phyloP scores from a whole-genome alignment of 2,329 filamentous ascomycete species.

The Hymenoscyphus albidus region DNA sequence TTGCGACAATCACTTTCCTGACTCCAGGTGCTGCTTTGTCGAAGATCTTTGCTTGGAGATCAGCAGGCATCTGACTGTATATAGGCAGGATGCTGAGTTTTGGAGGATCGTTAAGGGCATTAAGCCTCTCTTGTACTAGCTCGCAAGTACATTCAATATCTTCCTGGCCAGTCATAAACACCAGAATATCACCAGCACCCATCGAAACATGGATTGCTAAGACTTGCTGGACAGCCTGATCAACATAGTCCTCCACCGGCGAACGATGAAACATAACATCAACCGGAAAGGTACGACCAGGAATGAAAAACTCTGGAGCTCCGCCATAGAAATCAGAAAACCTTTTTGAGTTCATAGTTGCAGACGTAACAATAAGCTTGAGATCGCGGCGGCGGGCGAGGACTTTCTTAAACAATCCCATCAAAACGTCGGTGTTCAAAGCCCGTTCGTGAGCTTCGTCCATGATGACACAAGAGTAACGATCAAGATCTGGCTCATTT shows the following conservation, averaged over 20 bases:
- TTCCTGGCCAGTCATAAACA: constrained; percentile 99
- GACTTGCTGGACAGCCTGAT: constrained; percentile 93
- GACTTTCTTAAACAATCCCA: constrained; percentile 98
- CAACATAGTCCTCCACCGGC: constrained; percentile 96
- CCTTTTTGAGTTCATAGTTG: constrained; percentile 95
- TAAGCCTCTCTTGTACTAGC: constrained; percentile 79
- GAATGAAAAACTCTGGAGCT: constrained; percentile 94
- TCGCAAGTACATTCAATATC: constrained; percentile 98
- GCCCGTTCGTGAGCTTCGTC: constrained; percentile 97
- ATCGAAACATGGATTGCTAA: constrained; percentile 95
- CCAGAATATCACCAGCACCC: constrained; percentile 85
- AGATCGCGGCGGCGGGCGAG: constrained; percentile 82
- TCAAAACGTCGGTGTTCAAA: constrained; percentile 92
- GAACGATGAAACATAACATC: constrained; percentile 94
- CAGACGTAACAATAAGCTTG: constrained; percentile 95
- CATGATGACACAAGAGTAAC: constrained; percentile 99
- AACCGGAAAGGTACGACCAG: constrained; percentile 92
- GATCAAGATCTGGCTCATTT: constrained; percentile 87
- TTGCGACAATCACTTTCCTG: constrained; percentile 95
- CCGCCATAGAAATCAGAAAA: constrained; percentile 96
- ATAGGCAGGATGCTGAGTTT: constrained; percentile 94
- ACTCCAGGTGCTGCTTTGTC: constrained; percentile 86
- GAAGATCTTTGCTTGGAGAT: constrained; percentile 96
- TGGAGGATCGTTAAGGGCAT: constrained; percentile 87
- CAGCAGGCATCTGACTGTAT: constrained; percentile 99